Base-by-base conservation (phyloP, 441 rosid genomes). In the Corymbia citriodora region DNA sequence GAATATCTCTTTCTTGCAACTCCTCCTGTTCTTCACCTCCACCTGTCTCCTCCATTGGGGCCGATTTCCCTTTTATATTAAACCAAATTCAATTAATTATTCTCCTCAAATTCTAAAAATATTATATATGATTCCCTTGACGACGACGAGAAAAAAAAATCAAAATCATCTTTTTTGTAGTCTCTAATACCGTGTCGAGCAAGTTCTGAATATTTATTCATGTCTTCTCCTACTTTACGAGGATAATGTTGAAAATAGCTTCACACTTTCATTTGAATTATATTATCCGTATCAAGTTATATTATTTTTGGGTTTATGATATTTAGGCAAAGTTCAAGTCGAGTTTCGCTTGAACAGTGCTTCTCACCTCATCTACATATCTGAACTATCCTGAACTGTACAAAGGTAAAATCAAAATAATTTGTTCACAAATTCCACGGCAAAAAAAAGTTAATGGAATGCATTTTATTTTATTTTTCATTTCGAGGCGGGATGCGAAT, bases 231-330 rank as follows among this genome's bases (percentile, higher is more conserved):
- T 23, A 59, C 65, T 59, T 59, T 59, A 0, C 14, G 1, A 10
- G 7, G 61, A 29, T 17, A 21, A 21, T 40, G 50, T 9, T 45
- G 1, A 4, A 21, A 74, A 40, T 40, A 74, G 8, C 29, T 7
- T 7, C 10, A 3, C 3, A 48, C 14, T 45, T 45, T 40, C 16
- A 8, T 9, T 11, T 2, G 2, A 10, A 12, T 7, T 0, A 12
- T 1, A 12, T 11, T 21, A 21, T 40, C 2, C 9, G 1, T 1
- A 40, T 12, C 14, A 12, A 21, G 27, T 40, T 9, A 45, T 45
- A 23, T 79, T 74, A 23, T 6, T 45, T 40, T 40, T 1, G 10
- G 52, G 3, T 79, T 45, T 45, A 13, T 5, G 82, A 40, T 21
- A 17, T 17, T 45, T 4, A 11, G 85, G 85, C 7, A 79, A 79